Evolutionary conservation across 2,329 filamentous ascomycete species (phyloP).

Genomic region (Chaetomiaceae sp.): DNA sequence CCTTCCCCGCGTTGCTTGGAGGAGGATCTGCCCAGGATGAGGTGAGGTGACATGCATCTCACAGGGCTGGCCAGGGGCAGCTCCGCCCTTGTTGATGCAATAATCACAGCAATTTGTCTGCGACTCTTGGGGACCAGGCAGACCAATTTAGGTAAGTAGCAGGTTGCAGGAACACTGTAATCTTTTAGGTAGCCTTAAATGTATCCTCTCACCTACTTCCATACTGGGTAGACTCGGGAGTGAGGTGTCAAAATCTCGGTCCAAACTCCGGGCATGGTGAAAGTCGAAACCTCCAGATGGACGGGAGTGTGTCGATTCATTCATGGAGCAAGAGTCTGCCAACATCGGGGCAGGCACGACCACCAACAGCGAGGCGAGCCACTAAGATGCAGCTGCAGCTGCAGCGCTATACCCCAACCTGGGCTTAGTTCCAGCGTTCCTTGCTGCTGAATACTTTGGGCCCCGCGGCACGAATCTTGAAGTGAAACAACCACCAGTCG

Average conservation of each 20-base stretch:
- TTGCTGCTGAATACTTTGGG: conserved; percentile 11
- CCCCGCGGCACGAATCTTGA: conserved; percentile 15
- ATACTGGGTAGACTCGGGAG: not conserved
- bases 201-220: not conserved
- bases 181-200: too few species aligned
- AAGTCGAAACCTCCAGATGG: too few species aligned
- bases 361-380: conserved; percentile 9
- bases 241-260: too few species aligned
- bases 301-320: too few species aligned
- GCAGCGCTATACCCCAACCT: conserved; percentile 24
- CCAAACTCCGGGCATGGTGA: too few species aligned
- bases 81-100: not conserved
- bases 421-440: conserved; percentile 22
- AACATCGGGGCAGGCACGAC: conserved; percentile 9
- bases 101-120: not conserved
- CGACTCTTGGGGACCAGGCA: too few species aligned
- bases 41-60: not conserved
- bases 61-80: conserved; percentile 5
- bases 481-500: conserved; percentile 6
- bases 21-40: not conserved
- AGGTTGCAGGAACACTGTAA: too few species aligned
- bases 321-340: too few species aligned
- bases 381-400: conserved; percentile 12
- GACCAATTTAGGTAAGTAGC: too few species aligned
- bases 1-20: conserved; percentile 4